Evolutionary conservation across 2,329 filamentous ascomycete species (phyloP), one percentile per base, ranked within the genome.

Genomic region (Colletotrichum eleusines): DNA sequence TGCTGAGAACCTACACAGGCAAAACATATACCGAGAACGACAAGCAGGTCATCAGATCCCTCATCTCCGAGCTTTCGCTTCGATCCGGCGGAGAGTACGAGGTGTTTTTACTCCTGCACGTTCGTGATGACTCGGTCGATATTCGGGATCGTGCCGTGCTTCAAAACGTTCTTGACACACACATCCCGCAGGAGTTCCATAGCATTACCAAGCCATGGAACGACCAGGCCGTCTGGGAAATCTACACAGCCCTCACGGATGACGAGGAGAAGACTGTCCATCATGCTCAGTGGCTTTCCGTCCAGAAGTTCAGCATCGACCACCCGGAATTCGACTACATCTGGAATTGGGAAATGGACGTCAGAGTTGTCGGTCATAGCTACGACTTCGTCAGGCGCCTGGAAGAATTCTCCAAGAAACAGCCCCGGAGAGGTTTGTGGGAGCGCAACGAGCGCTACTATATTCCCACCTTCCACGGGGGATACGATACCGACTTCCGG

Each of bases 271-370:
- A 84, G 69, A 84, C 80, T 61, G 88, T 89, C 20, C 87, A 89
- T 75, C 84, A 85, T 35, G 84, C 87, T 35, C 91, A 93, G 76
- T 93, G 91, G 84, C 86, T 93, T 74, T 91, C 91, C 4, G 85
- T 94, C 1, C 92, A 94, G 77, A 91, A 91, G 80, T 94, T 95
- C 77, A 89, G 89, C 69, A 87, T 91, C 75, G 91, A 92, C 59
- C 90, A 94, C 75, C 92, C 92, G 0, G 90, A 95, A 75, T 96
- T 93, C 74, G 92, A 95, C 74, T 94, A 88, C 75, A 86, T 94
- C 74, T 96, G 93, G 92, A 95, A 95, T 79, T 95, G 92, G 93
- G 94, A 96, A 78, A 92, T 94, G 81, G 93, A 96, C 77, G 90
- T 91, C 40, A 87, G 94, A 59, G 91, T 92, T 76, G 94, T 90